Evolutionary conservation across 208 protist species (phyloP).

Genomic region (Paratrypanosoma confusum): DNA sequence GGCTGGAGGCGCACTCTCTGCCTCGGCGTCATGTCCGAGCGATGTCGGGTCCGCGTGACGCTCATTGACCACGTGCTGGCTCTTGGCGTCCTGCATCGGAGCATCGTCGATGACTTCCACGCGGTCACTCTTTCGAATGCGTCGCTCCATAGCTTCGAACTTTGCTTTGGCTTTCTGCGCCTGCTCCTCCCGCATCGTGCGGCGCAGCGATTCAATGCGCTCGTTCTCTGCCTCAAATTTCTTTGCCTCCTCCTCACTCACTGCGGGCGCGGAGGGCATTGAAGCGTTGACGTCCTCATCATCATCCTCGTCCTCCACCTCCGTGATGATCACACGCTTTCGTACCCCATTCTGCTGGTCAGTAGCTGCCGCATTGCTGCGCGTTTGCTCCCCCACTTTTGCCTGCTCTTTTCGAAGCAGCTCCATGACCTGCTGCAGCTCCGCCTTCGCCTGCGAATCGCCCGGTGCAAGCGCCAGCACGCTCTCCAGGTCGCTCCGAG

Average conservation of each 20-base stretch:
- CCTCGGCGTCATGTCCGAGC: no score
- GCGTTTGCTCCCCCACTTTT: no score
- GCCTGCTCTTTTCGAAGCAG: slow-evolving; percentile 53
- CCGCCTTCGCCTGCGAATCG: slow-evolving; percentile 48
- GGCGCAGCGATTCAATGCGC: slow-evolving; percentile 21
- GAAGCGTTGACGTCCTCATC: slow-evolving; percentile 4
- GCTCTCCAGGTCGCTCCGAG: slow-evolving; percentile 70
- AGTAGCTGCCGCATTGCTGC: background rate
- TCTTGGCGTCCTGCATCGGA: no score
- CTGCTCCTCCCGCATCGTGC: slow-evolving; percentile 16
- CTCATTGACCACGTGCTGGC: no score
- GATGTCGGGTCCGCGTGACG: no score
- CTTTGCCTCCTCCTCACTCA: slow-evolving; percentile 10
- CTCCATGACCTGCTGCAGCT: slow-evolving; percentile 64
- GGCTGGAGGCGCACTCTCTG: no score
- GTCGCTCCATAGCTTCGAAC: slow-evolving; percentile 16
- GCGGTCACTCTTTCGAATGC: slow-evolving; percentile 27
- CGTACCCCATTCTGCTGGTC: slow-evolving; percentile 63
- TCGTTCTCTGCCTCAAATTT: slow-evolving; percentile 31
- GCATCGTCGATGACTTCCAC: slow-evolving; percentile 71
- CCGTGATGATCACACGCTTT: no score
- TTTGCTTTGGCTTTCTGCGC: slow-evolving; percentile 17
- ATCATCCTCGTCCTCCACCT: slow-evolving; percentile 72
- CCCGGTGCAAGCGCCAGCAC: slow-evolving; percentile 69
- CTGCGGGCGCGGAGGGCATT: background rate